Base-by-base conservation (phyloP, 2,329 filamentous ascomycete genomes). In the Monilinia polystroma region DNA sequence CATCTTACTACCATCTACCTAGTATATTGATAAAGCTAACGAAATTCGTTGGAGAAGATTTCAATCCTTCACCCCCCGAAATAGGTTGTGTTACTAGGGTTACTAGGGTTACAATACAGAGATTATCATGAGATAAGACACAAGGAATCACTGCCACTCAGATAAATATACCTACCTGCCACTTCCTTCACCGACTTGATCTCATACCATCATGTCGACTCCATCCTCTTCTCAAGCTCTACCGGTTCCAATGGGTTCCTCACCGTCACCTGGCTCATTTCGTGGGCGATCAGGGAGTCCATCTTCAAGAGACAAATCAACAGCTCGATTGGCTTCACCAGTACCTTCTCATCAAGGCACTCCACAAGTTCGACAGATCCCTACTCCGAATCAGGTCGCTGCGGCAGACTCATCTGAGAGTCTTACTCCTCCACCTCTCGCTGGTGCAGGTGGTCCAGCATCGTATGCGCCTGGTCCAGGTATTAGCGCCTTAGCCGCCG, bases 401-500 rank as follows among this genome's bases (percentile, higher is more conserved):
- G 71, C 74, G 73, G 74, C 75, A 72, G 63, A 67, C 57, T 47
- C 67, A 43, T 73, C 80, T 47, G 82, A 81, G 26, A 80, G 77
- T 64, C 78, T 87, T 67, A 84, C 87, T 51, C 89, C 91, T 49
- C 83, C 96, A 49, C 82, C 89, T 11, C 64, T 66, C 23, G 62
- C 62, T 57, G 62, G 62, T n/a, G 52, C 52, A 43, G 88, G 86
- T 68, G 84, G 84, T 64, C 81, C 80, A 70, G 78, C 78, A 67
- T 71, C 81, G 70, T 84, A 86, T 29, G 89, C 86, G 60, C 86
- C 89, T 8, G 92, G 92, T 0, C 93, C 92, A 8, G 92, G 92
- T 32, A 86, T 93, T 59, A 97, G 94, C 35, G 93, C 93, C 68
- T 85, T 98, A 65, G 93, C 94, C 47, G 91, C 91, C 35, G 94